Base-by-base conservation (phyloP, 1,284 basidiomycete genomes). In the Papiliotrema flavescens region DNA sequence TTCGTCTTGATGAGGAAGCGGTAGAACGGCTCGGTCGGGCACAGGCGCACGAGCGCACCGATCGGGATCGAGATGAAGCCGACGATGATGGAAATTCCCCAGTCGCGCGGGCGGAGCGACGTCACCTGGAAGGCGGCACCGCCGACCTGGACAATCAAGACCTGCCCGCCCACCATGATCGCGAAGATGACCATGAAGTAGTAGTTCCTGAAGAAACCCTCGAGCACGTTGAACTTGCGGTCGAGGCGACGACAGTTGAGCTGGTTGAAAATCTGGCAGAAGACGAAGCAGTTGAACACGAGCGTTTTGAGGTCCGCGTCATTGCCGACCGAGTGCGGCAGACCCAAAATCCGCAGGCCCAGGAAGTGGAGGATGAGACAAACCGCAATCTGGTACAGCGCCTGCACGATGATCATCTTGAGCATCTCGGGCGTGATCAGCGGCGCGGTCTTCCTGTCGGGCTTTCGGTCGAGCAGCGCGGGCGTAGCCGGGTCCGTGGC, bases 221-320 rank as follows among this genome's bases (percentile, higher is more conserved):
- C 85, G 67, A 98, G 91, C 57, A 98, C 84, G 76, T 98, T 98
- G 62, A 93, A 80, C 55, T 85, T 83, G 56, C 84, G 84, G 66
- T 95, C 92, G 49, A 98, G 80, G 42, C 90, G 82, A 53, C 95
- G 82, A 63, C 87, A 91, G 71, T 98, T 98, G 76, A 98, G 76
- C 59, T 91, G 93, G 79, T 97, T 97, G 79, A 80, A 90, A 64
- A 97, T 91, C 74, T 96, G 92, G 48, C 90, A 90, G 76, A 97
- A 98, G 44, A 98, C 95, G 69, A 97, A 98, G 17, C 86, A 66
- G 72, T 98, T 98, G 85, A 98, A 98, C 40, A 97, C 89, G 14
- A 98, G 80, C 0, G 94, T 92, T 65, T 86, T 85, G 13, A 95
- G 81, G 53, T 87, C 78, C 9, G 78, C 71, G n/a, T 74, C 67